Evolutionary conservation across 352 stramenopile genomes (phyloP), one percentile per base, ranked within the genome.

Genomic region (Phytophthora rubi): DNA sequence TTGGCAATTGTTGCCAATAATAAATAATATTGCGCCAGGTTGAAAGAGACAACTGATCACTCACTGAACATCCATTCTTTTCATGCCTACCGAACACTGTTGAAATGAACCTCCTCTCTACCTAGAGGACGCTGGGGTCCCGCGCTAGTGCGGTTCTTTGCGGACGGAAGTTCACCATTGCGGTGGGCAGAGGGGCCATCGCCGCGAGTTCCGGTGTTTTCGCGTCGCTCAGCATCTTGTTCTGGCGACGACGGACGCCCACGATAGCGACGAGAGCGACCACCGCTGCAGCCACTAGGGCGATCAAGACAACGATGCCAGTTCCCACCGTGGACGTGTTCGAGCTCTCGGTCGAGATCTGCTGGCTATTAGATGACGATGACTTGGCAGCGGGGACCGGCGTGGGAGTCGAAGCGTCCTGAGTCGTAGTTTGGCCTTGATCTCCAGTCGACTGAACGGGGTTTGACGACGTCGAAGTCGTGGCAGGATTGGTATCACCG

Each of bases 121-220:
- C 39, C 54, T 77, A 81, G 48, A 81, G 59, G 12, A 81, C 67
- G 59, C 73, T 73, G 49, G 73, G 59, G 59, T 73, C 62, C 52
- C 54, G 53, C n/a, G 48, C 52, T 9, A 68, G 21, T 42, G 58
- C 49, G 12, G 55, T 65, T 30, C 51, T 30, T 23, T 79, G 75
- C 0, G 62, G 51, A 23, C 47, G 69, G 59, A 79, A 79, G 18
- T 77, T 49, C 10, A 73, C 52, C 32, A 68, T 77, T 13, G 59
- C 59, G 21, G 70, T 72, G 1, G 71, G 61, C 15, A 73, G n/a
- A 16, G 70, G 70, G 26, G 65, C 59, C n/a, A 65, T 48, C 53
- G 75, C 61, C 23, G 74, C 78, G 35, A 77, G 60, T 21, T 86
- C 62, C n/a, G 75, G 79, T 0, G 74, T 79, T 58, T 89, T 87